These are phyloP conservation scores for Botrytis paeoniae DNA, from an alignment of 2,329 filamentous ascomycete genomes.

Conservation along the genomic window DNA sequence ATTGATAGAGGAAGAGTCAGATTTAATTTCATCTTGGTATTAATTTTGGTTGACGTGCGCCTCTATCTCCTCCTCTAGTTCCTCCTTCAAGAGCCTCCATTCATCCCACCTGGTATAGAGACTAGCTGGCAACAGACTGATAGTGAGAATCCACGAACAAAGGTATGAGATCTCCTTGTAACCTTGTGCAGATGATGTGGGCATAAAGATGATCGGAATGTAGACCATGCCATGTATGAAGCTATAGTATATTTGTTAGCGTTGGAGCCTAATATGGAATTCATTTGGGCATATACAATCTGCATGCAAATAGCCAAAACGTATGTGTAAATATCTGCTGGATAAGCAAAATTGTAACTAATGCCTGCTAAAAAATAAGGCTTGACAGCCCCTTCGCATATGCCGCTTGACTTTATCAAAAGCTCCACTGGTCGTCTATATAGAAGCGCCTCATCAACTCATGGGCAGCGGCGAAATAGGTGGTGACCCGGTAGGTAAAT, in stretches of 20 bases:
- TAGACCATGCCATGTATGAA: neutral
- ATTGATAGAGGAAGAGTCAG: neutral
- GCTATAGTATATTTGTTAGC: neutral
- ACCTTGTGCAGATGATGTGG: neutral
- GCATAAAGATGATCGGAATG: neutral
- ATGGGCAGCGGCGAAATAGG: neutral
- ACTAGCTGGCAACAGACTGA: neutral
- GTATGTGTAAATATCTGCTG: neutral
- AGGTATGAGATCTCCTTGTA: neutral
- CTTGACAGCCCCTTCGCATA: neutral
- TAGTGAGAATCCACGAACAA: neutral
- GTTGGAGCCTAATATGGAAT: neutral
- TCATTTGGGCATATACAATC: neutral
- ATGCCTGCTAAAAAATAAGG: neutral
- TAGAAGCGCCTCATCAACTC: neutral
- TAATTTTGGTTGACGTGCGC: neutral
- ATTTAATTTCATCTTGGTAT: neutral
- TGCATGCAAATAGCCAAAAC: neutral
- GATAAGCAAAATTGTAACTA: neutral
- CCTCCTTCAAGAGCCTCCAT: neutral
- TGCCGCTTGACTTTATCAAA: neutral
- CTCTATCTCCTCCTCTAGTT: neutral
- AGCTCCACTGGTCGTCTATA: neutral
- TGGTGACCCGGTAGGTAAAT: neutral
- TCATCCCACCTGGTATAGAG: accelerated